phyloP scores from a whole-genome alignment of 495 filamentous ascomycete genomes.

The Acidomyces sp. region DNA sequence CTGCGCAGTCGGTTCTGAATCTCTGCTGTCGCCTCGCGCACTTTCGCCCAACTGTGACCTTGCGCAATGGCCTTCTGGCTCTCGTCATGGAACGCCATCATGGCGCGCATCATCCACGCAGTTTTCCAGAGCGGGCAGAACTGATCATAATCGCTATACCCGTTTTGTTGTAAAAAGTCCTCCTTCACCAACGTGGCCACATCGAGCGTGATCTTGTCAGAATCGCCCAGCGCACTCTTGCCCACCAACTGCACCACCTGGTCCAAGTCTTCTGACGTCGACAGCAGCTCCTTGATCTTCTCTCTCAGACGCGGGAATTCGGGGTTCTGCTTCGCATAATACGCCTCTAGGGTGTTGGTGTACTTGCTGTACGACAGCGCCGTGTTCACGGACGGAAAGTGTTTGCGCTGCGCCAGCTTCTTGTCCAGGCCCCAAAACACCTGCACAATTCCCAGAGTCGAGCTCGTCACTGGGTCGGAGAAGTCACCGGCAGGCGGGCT shows the following conservation, averaged over 20 bases:
- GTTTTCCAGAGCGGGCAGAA: slow-evolving; percentile 99
- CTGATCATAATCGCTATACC: slow-evolving; percentile 96
- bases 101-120: slow-evolving; percentile 98
- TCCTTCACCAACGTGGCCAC: slow-evolving; percentile 88
- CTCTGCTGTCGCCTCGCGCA: slow-evolving; percentile 77
- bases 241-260: slow-evolving; percentile 98
- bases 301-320: slow-evolving; percentile 90
- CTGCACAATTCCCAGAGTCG: slow-evolving; percentile 93
- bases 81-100: slow-evolving; percentile 97
- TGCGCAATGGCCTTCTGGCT: slow-evolving; percentile 86
- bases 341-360: slow-evolving; percentile 70
- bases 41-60: slow-evolving; percentile 80
- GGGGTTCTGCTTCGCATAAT: slow-evolving; percentile 80
- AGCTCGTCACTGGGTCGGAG: slow-evolving; percentile 91
- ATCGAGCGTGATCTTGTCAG: slow-evolving; percentile 97
- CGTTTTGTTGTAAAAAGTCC: slow-evolving; percentile 98
- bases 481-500: slow-evolving; percentile 97
- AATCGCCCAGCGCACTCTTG: slow-evolving; percentile 89
- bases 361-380: slow-evolving; percentile 96
- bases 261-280: slow-evolving; percentile 92
- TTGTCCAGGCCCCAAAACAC: slow-evolving; percentile 99
- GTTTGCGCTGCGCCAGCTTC: slow-evolving; percentile 96
- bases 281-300: slow-evolving; percentile 79
- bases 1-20: slow-evolving; percentile 67
- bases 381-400: slow-evolving; percentile 98